Evolutionary conservation across 139 green algal species (phyloP).

Genomic region (Tetratostichococcus sp.): DNA sequence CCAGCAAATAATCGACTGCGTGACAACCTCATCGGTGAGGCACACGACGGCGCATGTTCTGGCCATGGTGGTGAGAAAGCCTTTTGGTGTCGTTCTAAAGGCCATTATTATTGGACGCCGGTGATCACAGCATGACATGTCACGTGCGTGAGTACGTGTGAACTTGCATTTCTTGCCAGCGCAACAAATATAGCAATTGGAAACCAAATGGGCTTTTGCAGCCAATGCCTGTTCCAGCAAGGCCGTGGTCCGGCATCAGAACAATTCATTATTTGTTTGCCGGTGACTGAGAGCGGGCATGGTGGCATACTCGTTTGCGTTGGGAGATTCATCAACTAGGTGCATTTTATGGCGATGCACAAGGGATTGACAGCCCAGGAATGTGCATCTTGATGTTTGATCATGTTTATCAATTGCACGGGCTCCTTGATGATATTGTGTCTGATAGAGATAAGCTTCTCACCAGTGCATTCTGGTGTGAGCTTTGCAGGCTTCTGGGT

Average conservation of each 20-base stretch:
- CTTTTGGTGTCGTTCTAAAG: background rate
- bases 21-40: background rate
- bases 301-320: conserved; percentile 33
- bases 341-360: conserved; percentile 18
- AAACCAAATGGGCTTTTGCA: conserved; percentile 11
- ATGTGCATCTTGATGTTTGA: background rate
- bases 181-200: background rate
- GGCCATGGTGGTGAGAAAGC: background rate
- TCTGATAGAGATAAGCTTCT: conserved; percentile 34
- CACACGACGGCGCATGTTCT: background rate
- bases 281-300: conserved; percentile 12
- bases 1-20: background rate
- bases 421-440: conserved; percentile 19
- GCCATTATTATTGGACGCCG: background rate
- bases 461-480: conserved; percentile 28
- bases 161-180: background rate
- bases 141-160: background rate
- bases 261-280: conserved; percentile 32
- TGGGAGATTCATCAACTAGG: conserved; percentile 38
- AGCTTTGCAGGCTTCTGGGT: conserved; percentile 13
- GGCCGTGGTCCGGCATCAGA: conserved; percentile 17
- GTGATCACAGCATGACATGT: background rate
- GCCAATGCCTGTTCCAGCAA: conserved; percentile 22
- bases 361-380: background rate
- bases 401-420: conserved; percentile 9